Base-by-base conservation (phyloP, 1,284 basidiomycete species). In the Microstroma glucosiphilum region DNA sequence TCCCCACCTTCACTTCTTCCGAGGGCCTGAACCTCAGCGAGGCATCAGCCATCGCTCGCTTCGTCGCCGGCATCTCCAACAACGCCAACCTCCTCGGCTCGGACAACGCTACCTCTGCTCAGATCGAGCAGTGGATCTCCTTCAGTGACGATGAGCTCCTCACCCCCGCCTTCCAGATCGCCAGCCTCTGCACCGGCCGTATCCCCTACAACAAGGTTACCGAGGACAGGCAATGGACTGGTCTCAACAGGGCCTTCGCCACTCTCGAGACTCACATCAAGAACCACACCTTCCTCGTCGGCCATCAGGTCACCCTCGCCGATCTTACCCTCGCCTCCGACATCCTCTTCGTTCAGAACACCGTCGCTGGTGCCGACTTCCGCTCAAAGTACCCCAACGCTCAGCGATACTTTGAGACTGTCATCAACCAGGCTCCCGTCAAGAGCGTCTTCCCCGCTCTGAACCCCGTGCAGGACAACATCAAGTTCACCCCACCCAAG, bases 261-360 rank as follows among this genome's bases (percentile, higher is more conserved):
- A 86, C 85, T 69, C 83, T 97, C 68, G 86, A 97, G 77, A 80
- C 83, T 58, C 84, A 89, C 82, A 86, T 97, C 76, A 80, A 84
- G 63, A 84, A 85, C 66, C 86, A 86, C 77, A 98, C 94, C 60
- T 97, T 88, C 86, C 85, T 96, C 74, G 92, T 92, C 61, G 88
- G 88, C 75, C 91, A 97, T 81, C 90, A 93, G 74, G 88, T 97
- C 84, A 91, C 92, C 65, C 84, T 94, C 59, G 94, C 92, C 69
- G 94, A 98, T 79, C 81, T 97, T 81, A 81, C 82, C 72, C 70
- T 91, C 69, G 90, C 88, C 51, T 80, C 83, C 49, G 61, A 62
- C 69, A 62, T 80, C 40, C 58, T 51, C 54, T 57, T 66, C 48
- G 40, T 66, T 48, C 77, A 64, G 59, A 42, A 40, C 25, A 54